Evolutionary conservation across 768 basidiomycete species (phyloP), one percentile per base, ranked within the genome.

Genomic region (Panellus pusillus): DNA sequence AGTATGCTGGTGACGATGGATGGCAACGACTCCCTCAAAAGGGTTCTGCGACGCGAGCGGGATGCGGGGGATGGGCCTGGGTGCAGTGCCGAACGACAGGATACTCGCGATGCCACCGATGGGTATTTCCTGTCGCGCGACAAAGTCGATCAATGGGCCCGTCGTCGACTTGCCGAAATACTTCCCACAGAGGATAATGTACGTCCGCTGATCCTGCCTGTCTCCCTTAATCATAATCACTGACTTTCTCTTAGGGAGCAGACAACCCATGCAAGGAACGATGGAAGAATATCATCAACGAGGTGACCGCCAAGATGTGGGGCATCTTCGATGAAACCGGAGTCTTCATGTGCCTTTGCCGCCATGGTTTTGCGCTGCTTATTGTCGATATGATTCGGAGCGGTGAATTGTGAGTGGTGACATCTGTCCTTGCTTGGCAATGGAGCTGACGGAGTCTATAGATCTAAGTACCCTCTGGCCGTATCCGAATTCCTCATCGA

Each of bases 321-420:
- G 61, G 56, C 1, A 59, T 74, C 1, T 77, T 72, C 44, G 55
- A 69, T 1, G 71, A 75, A 60, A 66, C 71, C 0, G 72, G 75
- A 0, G 62, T 74, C 9, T 78, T 78, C 51, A 64, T 69, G 0
- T 45, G 57, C 52, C 65, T 65, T 9, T 75, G 74, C 52, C 55
- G 63, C 1, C 72, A 75, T 65, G 69, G 71, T 0, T 61, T 72
- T 2, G 52, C 68, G 17, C 50, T 70, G 1, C 60, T 61, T 44
- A 29, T 72, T 0, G 57, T 53, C 0, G 74, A 76, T 44, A 72
- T 73, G 69, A 40, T 72, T 6, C 31, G 42, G 9, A 71, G 68
- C 49, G 70, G 72, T 6, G 69, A 76, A 50, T 47, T 74, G 72
- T 74, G 60, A 36, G 71, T 67, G n/a, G n/a, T n/a, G n/a, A n/a